A percentile compares a stretch with the other conserved stretches of the same genome.
These are phyloP conservation scores for Hygrophorus russula DNA, from an alignment of 768 basidiomycete genomes.

Conservation along the genomic window DNA sequence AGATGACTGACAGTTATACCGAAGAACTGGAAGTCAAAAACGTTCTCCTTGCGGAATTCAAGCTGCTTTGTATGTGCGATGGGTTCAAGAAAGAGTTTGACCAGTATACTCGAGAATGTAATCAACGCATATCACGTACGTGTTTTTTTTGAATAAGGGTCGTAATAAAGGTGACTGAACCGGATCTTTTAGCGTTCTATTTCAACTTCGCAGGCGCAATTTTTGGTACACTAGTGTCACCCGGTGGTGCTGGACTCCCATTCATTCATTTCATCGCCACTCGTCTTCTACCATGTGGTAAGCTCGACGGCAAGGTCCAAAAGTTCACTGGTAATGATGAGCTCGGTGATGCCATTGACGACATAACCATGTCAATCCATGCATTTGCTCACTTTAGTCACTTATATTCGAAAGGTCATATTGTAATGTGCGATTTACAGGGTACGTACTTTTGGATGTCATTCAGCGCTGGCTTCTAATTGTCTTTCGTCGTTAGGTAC, in stretches of 20 bases:
- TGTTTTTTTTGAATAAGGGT: no score
- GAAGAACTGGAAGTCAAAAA: background rate
- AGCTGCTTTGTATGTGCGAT: background rate
- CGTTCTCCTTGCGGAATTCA: background rate
- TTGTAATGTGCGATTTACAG: conserved; percentile 7
- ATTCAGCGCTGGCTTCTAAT: background rate
- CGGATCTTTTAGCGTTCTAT: conserved; percentile 3
- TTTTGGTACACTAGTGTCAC: conserved; percentile 7
- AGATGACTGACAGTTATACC: no score
- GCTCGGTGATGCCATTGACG: conserved; percentile 5
- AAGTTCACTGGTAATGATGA: conserved; percentile 15
- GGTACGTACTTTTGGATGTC: background rate
- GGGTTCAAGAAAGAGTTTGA: background rate
- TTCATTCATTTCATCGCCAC: conserved; percentile 11
- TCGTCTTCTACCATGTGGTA: conserved; percentile 8
- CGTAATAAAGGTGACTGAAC: no score
- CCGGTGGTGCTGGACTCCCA: background rate
- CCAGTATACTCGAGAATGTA: background rate
- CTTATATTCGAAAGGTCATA: conserved; percentile 2
- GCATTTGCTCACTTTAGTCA: conserved; percentile 12
- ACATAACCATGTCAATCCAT: conserved; percentile 11
- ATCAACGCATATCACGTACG: background rate
- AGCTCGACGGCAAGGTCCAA: conserved; percentile 5
- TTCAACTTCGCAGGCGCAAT: conserved; percentile 8
- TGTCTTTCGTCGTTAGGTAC: background rate